These are phyloP conservation scores for Sugiyamaella grinbergsii DNA, from an alignment of 1,139 yeast species.

Conservation along the genomic window DNA sequence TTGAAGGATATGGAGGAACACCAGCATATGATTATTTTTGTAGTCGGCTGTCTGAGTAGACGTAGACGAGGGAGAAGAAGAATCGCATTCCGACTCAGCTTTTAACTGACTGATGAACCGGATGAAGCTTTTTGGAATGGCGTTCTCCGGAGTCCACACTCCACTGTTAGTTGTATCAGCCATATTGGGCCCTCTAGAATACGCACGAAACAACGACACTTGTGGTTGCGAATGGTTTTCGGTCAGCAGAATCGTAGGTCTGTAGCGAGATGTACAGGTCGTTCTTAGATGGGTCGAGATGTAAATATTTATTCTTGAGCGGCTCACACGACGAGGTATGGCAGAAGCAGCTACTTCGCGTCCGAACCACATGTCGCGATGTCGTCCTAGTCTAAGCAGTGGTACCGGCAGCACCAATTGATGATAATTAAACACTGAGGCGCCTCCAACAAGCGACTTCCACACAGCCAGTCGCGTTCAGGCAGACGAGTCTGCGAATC, in stretches of 20 bases:
- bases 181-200: background rate
- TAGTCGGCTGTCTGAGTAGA: background rate
- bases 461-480: no score
- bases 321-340: slow-evolving; percentile 5
- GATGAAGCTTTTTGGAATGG: slow-evolving; percentile 56
- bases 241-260: no score
- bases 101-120: slow-evolving; percentile 42
- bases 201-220: background rate
- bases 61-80: background rate
- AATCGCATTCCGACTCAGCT: background rate
- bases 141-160: slow-evolving; percentile 61
- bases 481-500: no score
- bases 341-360: background rate
- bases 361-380: no score
- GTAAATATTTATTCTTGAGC: slow-evolving; percentile 17
- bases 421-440: no score
- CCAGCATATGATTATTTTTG: slow-evolving; percentile 28
- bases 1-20: slow-evolving; percentile 73
- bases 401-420: no score
- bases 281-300: background rate
- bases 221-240: background rate
- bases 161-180: background rate
- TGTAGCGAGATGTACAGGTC: no score
- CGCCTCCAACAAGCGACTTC: no score
- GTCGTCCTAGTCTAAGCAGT: no score